Evolutionary conservation across 2,329 filamentous ascomycete species (phyloP), one percentile per base, ranked within the genome.

Genomic region (Phaeosphaeria sp.): DNA sequence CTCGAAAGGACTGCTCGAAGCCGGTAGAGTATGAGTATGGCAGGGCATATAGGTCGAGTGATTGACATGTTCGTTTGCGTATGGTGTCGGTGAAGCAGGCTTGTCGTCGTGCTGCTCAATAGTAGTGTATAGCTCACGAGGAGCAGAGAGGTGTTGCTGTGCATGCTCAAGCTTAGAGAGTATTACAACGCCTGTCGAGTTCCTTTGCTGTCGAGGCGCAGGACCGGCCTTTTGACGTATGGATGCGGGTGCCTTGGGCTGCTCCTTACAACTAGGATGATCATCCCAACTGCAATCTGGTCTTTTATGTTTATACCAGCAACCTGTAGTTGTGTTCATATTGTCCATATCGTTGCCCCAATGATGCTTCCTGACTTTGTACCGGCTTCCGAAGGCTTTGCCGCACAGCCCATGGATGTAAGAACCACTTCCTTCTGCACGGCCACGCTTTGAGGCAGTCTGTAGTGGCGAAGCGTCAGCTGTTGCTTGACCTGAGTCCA

Each of bases 331-430:
- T 1, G 72, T 74, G 7, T 61, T 47, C 11, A 61, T 36, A 51
- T 76, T 60, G 15, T 70, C 59, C 1, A 51, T 33, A 21, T 66
- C 69, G 6, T 50, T 57, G 17, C 73, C 73, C 68, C 72, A 77
- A 45, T 76, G 74, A 51, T 76, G 73, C 39, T 74, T 74, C 56
- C 71, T 76, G 18, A 75, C 72, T n/a, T 51, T 65, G 1, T 56
- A 63, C 7, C 66, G 62, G 9, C 54, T 65, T 1, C 52, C 20
- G 25, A 76, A 77, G 1, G 51, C 55, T 46, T 65, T 72, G 3
- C 73, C 73, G 39, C 73, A 77, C 9, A 77, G 59, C 17, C 47
- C 51, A 47, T 77, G 73, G 2, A 76, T 57, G 57, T 60, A 76
- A 1, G 27, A 51, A 0, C 55, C 53, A 17, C 40, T 33, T n/a